A percentile compares a stretch with the other conserved stretches of the same genome.
These are phyloP conservation scores for Pseudisothecium myosuroides DNA, from an alignment of 225 moss, liverwort and hornwort genomes.

Conservation along the genomic window DNA sequence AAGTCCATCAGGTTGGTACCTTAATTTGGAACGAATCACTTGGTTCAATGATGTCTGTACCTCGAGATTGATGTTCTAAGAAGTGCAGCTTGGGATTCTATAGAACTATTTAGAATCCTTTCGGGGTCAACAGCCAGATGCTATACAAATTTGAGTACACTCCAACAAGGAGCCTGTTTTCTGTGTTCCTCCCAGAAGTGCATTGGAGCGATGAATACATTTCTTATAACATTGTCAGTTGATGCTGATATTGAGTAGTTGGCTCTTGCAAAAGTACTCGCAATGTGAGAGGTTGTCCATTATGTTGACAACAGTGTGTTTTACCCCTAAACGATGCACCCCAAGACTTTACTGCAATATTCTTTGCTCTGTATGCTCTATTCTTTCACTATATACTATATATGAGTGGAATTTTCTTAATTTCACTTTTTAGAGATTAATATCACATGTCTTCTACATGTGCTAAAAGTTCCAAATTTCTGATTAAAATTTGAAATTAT, in stretches of 20 bases:
- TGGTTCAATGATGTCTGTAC: not conserved
- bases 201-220: not conserved
- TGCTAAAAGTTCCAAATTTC: not conserved
- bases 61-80: not conserved
- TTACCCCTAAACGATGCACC: not conserved
- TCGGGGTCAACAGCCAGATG: not conserved
- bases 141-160: not conserved
- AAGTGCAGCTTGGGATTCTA: not conserved
- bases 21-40: not conserved
- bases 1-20: not conserved
- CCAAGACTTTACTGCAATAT: not conserved
- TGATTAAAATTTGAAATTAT: not conserved
- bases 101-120: not conserved
- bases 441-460: not conserved
- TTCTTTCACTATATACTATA: not conserved
- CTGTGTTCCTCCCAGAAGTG: not conserved
- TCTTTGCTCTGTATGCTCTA: not conserved
- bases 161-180: not conserved
- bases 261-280: not conserved
- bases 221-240: not conserved
- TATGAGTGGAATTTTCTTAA: not conserved
- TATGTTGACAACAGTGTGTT: not conserved
- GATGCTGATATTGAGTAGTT: not conserved
- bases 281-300: not conserved
- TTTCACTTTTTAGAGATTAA: not conserved